Evolutionary conservation across 1,284 basidiomycete species (phyloP), one percentile per base, ranked within the genome.

Genomic region (Ceratobasidium sp.): DNA sequence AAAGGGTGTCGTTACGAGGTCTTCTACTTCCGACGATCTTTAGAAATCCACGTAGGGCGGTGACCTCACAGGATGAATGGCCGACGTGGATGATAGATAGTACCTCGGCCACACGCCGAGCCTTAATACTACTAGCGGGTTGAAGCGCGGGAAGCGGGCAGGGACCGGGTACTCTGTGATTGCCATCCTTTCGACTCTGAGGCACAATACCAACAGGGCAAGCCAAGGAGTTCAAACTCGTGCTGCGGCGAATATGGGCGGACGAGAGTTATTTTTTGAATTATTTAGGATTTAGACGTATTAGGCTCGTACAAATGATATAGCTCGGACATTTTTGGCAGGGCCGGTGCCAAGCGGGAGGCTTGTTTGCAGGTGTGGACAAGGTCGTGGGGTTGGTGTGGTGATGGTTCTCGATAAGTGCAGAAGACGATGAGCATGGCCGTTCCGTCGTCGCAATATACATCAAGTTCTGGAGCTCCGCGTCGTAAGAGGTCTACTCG

Each of bases 351-450:
- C 57, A 66, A 49, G 62, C 28, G 50, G 14, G 63, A 67, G 63
- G 63, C 64, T 57, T 69, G 50, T 69, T 69, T 69, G 64, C 44
- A 6, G 50, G 28, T 69, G 64, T 69, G 43, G 64, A 28, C 18
- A 21, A 44, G 64, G 49, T 38, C 41, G 64, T 26, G 41, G 52
- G 52, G 43, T 26, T 38, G 30, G 44, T 43, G 41, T 5, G 52
- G 30, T 32, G 52, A 57, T 57, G 64, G 62, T 44, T 46, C 49
- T 43, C 55, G 64, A 69, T 69, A 69, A 69, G 64, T 69, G 50
- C 4, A 9, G 32, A 16, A 26, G 47, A 67, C 64, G n/a, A 57
- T 57, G 64, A 69, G 23, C 43, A 69, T 57, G 64, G 38, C 64
- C 18, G 50, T 43, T 30, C 52, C 50, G 26, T 23, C 64, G 50